A percentile compares a stretch with the other conserved stretches of the same genome.
These are phyloP conservation scores for Saccharomycopsis malanga DNA, from an alignment of 805 yeast species.

Conservation along the genomic window DNA sequence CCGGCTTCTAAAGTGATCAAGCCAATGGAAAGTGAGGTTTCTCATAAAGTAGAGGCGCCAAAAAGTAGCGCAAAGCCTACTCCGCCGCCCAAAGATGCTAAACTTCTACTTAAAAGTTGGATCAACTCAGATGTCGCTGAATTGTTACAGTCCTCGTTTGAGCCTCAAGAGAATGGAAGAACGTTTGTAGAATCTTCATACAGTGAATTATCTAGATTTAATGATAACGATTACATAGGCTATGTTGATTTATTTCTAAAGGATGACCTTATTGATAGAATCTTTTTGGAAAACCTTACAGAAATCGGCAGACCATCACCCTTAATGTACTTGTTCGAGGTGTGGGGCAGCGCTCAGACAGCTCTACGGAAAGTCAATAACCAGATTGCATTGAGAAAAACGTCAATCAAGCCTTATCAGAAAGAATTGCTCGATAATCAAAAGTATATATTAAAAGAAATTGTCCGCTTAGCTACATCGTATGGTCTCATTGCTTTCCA, in stretches of 20 bases:
- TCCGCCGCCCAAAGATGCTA: background rate
- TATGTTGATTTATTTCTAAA: constrained; percentile 5
- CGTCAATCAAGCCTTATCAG: constrained; percentile 37
- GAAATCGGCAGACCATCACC: constrained; percentile 45
- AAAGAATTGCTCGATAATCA: constrained; percentile 37
- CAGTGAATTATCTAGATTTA: constrained; percentile 1
- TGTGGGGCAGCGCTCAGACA: constrained; percentile 36
- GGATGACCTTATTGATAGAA: constrained; percentile 35
- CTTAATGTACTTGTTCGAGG: constrained; percentile 39
- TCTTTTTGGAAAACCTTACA: constrained; percentile 48
- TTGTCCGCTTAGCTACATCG: constrained; percentile 44
- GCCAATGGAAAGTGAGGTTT: background rate
- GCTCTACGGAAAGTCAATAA: constrained; percentile 11
- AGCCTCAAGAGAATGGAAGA: background rate
- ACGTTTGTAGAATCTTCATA: constrained; percentile 6
- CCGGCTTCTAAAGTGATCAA: background rate
- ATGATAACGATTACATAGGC: background rate
- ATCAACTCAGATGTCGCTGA: constrained; percentile 6
- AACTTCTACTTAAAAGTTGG: constrained; percentile 8
- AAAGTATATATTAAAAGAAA: constrained; percentile 37
- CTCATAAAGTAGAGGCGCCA: background rate
- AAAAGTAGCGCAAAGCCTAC: background rate
- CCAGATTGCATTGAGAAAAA: constrained; percentile 17
- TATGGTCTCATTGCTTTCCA: constrained; percentile 66
- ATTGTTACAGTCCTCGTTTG: constrained; percentile 8